Base-by-base conservation (phyloP, 78 protist species). In the Protostelium mycophagum region DNA sequence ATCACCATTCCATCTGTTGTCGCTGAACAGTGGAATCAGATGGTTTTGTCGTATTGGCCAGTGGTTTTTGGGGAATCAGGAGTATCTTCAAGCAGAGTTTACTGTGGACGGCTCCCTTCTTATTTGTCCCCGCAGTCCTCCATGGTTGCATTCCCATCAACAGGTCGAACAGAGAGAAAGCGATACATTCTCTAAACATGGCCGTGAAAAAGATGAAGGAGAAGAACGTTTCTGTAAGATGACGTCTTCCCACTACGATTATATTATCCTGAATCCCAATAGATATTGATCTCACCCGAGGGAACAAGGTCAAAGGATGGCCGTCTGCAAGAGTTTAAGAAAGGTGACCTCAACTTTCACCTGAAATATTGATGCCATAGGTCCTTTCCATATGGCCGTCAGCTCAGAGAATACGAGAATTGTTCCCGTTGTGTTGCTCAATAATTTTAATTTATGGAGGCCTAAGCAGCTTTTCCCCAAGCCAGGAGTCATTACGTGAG, bases 221-320 rank as follows among this genome's bases (percentile, higher is more conserved):
- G 73, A 51, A 51, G 31, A 25, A 5, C 16, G 73, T 51, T 5
- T 51, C 73, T 5, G 73, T 51, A 16, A 51, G 73, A 5, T 16
- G 73, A 25, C 73, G 73, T 25, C 73, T 5, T 51, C 5, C 73
- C 16, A 51, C 5, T 25, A 5, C 5, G 73, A 51, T 51, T 51
- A 16, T 51, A 5, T 51, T 25, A 51, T 51, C 31, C 73, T 25
- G 16, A 85, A 16, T 83, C 84, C 23, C 23, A 39, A 34, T 5
- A 86, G 88, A 34, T 89, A 35, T 83, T 86, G 28, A 89, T 92
- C 31, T 36, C 88, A 38, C 94, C 94, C 0, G 94, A 92, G 34
- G 94, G 94, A 9, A 92, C 94, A 1, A 10, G 94, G 37, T 92
- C 94, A n/a, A 34, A 16, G 35, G 94, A 92, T 89, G 94, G 94